Evolutionary conservation across 148 eudicot genomes (phyloP).

Genomic region (Gaultheria prostrata): DNA sequence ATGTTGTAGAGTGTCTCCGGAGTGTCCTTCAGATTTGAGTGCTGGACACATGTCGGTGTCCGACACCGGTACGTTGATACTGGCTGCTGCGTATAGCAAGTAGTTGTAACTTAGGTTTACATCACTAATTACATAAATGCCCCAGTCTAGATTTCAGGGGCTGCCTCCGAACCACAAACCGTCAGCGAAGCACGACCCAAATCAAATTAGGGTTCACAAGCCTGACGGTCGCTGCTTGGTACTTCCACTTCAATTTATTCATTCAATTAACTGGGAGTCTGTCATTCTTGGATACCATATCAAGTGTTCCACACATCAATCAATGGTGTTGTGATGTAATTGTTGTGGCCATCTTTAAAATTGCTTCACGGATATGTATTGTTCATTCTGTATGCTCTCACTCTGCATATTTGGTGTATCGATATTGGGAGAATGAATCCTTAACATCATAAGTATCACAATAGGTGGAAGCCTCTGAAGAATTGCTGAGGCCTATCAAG

Average conservation of each 20-base stretch:
- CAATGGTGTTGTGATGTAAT: background rate
- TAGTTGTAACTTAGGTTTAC: too few species aligned
- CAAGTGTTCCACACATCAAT: background rate
- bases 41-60: too few species aligned
- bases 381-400: background rate
- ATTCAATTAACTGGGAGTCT: background rate
- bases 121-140: too few species aligned
- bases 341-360: background rate
- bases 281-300: background rate
- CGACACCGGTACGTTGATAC: too few species aligned
- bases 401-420: background rate
- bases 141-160: too few species aligned
- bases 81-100: too few species aligned
- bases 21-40: too few species aligned
- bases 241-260: background rate
- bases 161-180: too few species aligned
- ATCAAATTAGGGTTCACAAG: too few species aligned
- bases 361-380: background rate
- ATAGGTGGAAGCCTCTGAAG: constrained; percentile 84
- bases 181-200: too few species aligned
- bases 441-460: constrained; percentile 5
- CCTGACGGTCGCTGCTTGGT: background rate
- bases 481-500: constrained; percentile 73
- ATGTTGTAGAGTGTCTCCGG: too few species aligned
- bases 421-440: background rate